Percentiles rank a stretch among this genome's conserved stretches.
Evolutionary conservation across 345 rosid species (phyloP).

Genomic region (Odontarrhena argentea): DNA sequence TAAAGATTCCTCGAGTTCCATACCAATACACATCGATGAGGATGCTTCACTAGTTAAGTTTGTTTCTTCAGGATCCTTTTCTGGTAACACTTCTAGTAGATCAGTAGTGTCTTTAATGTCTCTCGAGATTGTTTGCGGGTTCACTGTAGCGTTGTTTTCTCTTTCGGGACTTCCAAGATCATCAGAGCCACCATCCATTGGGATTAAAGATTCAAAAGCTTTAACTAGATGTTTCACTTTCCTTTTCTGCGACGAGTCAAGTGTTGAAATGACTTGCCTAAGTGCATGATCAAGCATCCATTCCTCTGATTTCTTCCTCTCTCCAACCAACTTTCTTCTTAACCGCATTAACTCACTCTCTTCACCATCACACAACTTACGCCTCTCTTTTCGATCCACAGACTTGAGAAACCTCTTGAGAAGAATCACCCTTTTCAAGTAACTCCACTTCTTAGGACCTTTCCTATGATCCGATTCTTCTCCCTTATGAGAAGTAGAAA

Average conservation of each 20-base stretch:
- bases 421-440: constrained; percentile 67
- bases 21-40: constrained; percentile 20
- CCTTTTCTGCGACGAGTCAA: constrained; percentile 71
- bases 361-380: constrained; percentile 38
- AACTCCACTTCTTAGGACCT: constrained; percentile 73
- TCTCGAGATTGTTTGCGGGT: not conserved
- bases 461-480: constrained; percentile 36
- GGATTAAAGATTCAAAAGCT: constrained; percentile 76
- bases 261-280: constrained; percentile 65
- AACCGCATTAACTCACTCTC: constrained; percentile 60
- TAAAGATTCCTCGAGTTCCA: constrained; percentile 35
- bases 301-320: constrained; percentile 73
- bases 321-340: constrained; percentile 61
- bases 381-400: constrained; percentile 52
- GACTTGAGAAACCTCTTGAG: constrained; percentile 84
- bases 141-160: constrained; percentile 20
- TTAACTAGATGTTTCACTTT: constrained; percentile 82
- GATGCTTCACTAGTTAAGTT: constrained; percentile 27
- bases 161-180: constrained; percentile 22
- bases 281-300: constrained; percentile 99
- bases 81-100: constrained; percentile 17
- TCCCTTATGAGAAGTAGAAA: constrained; percentile 31
- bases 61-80: constrained; percentile 35
- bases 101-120: constrained; percentile 2
- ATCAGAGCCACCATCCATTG: constrained; percentile 36